Evolutionary conservation across 1,284 basidiomycete species (phyloP).

Genomic region (Golubevia sp.): DNA sequence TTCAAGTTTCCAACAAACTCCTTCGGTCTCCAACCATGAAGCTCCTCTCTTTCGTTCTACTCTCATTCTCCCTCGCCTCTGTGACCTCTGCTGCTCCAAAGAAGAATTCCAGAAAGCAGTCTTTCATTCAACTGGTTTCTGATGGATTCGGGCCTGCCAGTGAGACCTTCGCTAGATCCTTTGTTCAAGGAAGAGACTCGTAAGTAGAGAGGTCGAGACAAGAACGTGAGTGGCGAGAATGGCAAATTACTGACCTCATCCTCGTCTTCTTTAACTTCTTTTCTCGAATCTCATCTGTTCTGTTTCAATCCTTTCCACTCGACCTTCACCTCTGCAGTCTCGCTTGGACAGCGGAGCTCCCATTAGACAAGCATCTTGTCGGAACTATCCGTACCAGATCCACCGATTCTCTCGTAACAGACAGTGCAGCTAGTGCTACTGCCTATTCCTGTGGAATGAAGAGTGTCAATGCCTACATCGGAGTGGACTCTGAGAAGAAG

Average conservation of each 20-base stretch:
- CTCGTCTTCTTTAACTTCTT: background rate
- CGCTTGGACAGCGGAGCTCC: slow-evolving; percentile 33
- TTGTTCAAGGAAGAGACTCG: slow-evolving; percentile 29
- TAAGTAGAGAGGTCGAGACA: slow-evolving; percentile 16
- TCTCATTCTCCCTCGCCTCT: background rate
- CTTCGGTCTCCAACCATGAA: too few relatives aligned
- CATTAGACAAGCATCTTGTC: slow-evolving; percentile 51
- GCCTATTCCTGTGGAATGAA: slow-evolving; percentile 56
- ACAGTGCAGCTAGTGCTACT: slow-evolving; percentile 58
- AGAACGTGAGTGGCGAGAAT: slow-evolving; percentile 1
- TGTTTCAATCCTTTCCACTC: background rate
- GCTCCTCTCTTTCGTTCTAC: background rate
- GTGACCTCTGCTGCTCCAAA: too few relatives aligned
- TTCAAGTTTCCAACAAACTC: too few relatives aligned
- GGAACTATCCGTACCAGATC: slow-evolving; percentile 54
- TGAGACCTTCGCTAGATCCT: slow-evolving; percentile 55
- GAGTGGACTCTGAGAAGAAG: slow-evolving; percentile 52
- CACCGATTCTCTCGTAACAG: slow-evolving; percentile 56
- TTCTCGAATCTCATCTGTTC: too few relatives aligned
- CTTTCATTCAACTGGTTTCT: slow-evolving; percentile 26
- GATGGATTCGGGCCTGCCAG: slow-evolving; percentile 60
- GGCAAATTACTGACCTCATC: too few relatives aligned
- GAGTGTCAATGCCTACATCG: slow-evolving; percentile 55
- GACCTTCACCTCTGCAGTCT: background rate
- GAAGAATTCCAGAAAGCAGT: too few relatives aligned